A percentile compares a stretch with the other conserved stretches of the same genome.
Evolutionary conservation across 495 filamentous ascomycete species (phyloP).

Genomic region (Penicillium antarcticum): DNA sequence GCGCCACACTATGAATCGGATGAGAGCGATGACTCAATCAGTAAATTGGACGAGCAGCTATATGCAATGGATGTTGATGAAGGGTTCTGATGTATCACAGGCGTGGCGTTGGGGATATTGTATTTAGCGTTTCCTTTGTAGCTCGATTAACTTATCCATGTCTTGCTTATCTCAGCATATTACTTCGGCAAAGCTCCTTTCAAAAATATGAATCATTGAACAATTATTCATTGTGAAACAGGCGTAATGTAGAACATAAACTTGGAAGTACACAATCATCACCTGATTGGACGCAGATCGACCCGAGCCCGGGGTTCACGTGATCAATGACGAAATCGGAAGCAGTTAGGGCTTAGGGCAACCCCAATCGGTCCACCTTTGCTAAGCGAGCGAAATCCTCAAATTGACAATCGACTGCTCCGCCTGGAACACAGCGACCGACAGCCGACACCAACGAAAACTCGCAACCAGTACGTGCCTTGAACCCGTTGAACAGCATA

Average conservation of each 20-base stretch:
- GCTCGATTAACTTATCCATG: too few species aligned
- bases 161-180: too few species aligned
- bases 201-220: too few species aligned
- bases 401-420: slow-evolving; percentile 44
- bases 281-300: too few species aligned
- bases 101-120: slow-evolving; percentile 1
- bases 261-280: too few species aligned
- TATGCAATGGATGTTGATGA: neutral
- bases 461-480: slow-evolving; percentile 58
- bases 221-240: too few species aligned
- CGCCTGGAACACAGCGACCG: slow-evolving; percentile 44
- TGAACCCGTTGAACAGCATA: slow-evolving; percentile 10
- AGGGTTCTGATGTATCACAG: neutral
- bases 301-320: slow-evolving; percentile 5
- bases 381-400: slow-evolving; percentile 47
- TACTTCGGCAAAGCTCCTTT: too few species aligned
- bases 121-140: neutral
- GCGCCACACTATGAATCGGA: slow-evolving; percentile 1
- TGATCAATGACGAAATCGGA: slow-evolving; percentile 14
- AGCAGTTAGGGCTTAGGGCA: slow-evolving; percentile 40
- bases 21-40: neutral
- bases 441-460: slow-evolving; percentile 50
- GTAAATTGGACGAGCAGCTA: neutral
- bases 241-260: too few species aligned
- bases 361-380: slow-evolving; percentile 30